Base-by-base conservation (phyloP, 371 early-diverging fungal species). In the Apophysomyces ossiformis region DNA sequence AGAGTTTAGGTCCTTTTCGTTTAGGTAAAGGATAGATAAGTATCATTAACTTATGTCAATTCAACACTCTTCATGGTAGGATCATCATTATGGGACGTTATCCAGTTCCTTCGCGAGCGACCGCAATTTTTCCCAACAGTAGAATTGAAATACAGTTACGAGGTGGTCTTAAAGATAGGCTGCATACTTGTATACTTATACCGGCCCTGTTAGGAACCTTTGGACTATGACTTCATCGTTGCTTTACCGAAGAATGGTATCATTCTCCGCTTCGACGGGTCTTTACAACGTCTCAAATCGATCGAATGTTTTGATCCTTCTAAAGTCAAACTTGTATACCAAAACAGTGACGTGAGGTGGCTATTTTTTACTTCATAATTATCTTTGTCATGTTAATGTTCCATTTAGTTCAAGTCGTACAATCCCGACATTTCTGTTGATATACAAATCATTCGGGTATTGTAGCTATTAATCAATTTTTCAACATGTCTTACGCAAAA, bases 371-470 rank as follows among this genome's bases (percentile, higher is more conserved):
- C 5, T 12, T 1, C 13, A 13, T 1, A 18, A 45, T 7, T 7
- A 6, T 45, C 6, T n/a, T 13, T 45, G 46, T 18, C 13, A 12
- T 6, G 6, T 45, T 13, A 45, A 45, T 18, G 16, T 4, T 60
- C 41, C 26, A 37, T 69, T 5, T 64, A 85, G 89, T 65, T 89
- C 92, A 1, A 76, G 77, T 63, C 86, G 85, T 57, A 79, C 85
- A 1, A 76, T 88, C 0, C 89, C 92, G 5, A 93, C 92, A 0
- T 91, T 87, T 68, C 64, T 88, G 37, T 67, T 85, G 6, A 86
- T 90, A 9, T 88, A 91, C 79, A 86, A 87, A 58, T 70, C 88
- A 11, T 89, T 93, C 77, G 93, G 93, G 78, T 87, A 82, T 65
- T 60, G 18, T 60, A 5, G 32, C 16, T 41, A 57, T 16, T 13